These are phyloP conservation scores for Eutypella sp. DNA, from an alignment of 2,329 filamentous ascomycete species.

Conservation along the genomic window DNA sequence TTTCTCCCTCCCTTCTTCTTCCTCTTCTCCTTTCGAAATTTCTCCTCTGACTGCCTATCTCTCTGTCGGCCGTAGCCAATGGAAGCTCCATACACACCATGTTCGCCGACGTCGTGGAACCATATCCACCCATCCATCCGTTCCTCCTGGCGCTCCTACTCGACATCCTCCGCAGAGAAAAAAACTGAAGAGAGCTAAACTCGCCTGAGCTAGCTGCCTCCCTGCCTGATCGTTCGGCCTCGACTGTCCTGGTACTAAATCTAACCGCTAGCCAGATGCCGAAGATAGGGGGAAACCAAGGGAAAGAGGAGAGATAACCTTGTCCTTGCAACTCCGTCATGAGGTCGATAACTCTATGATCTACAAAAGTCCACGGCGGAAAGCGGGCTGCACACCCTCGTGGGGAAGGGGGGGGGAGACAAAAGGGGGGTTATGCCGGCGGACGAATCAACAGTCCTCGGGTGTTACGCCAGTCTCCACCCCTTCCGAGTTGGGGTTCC, in stretches of 20 bases:
- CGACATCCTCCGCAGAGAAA: too few species aligned
- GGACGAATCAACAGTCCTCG: background rate
- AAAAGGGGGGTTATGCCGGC: background rate
- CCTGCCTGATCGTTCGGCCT: too few species aligned
- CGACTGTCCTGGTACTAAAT: background rate
- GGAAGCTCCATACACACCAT: background rate
- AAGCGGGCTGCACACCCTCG: background rate
- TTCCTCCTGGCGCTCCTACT: too few species aligned
- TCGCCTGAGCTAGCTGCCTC: too few species aligned
- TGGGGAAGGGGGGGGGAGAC: background rate
- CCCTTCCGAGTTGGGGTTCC: background rate
- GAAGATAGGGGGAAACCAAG: background rate
- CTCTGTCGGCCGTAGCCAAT: background rate
- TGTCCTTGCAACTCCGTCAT: too few species aligned
- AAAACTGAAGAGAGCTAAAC: too few species aligned
- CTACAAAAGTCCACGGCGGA: background rate
- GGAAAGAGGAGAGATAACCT: too few species aligned
- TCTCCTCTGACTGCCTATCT: too few species aligned
- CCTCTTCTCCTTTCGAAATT: too few species aligned
- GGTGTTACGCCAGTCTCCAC: background rate
- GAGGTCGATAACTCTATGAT: constrained; percentile 1
- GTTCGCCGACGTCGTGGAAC: background rate
- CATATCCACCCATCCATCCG: too few species aligned
- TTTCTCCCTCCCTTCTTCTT: background rate
- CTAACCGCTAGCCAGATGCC: background rate